Conservation (phyloP, 768 basidiomycete genomes). For the Amylocystis lapponica region DNA sequence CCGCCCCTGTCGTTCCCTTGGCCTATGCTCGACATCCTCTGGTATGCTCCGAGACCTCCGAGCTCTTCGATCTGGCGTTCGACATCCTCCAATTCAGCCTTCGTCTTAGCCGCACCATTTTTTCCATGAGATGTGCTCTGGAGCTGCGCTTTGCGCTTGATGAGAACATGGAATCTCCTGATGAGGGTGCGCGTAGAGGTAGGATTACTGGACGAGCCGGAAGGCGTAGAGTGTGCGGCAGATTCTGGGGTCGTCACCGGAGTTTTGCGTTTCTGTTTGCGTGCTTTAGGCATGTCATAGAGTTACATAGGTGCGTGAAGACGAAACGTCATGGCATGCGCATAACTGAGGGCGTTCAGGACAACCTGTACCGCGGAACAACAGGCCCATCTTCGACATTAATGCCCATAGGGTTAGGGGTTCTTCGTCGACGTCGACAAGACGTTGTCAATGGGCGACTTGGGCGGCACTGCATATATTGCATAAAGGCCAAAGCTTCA, state of each 20-base stretch:
- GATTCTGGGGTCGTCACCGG: constrained; percentile 33
- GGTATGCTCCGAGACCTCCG: constrained; percentile 80
- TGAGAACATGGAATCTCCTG: constrained; percentile 71
- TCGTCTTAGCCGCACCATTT: constrained; percentile 1
- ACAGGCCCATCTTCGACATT: no score
- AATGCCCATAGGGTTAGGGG: no score
- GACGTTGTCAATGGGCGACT: no score
- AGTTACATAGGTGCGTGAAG: neutral
- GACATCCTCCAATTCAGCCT: constrained; percentile 41
- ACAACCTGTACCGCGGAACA: no score
- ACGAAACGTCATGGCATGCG: neutral
- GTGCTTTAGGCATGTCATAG: constrained; percentile 41
- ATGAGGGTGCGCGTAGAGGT: constrained; percentile 68
- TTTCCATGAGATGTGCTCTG: constrained; percentile 21
- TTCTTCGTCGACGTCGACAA: no score
- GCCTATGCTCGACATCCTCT: constrained; percentile 76
- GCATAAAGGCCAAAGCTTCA: no score
- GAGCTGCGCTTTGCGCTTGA: constrained; percentile 63
- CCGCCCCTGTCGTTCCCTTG: constrained; percentile 82
- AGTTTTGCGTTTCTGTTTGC: constrained; percentile 36
- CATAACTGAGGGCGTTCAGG: no score
- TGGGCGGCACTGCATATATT: no score
- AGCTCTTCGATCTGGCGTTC: constrained; percentile 56
- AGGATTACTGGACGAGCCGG: constrained; percentile 43
- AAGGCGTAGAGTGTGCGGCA: constrained; percentile 8